Base-by-base conservation (phyloP, 495 filamentous ascomycete species). In the Monascus purpureus region DNA sequence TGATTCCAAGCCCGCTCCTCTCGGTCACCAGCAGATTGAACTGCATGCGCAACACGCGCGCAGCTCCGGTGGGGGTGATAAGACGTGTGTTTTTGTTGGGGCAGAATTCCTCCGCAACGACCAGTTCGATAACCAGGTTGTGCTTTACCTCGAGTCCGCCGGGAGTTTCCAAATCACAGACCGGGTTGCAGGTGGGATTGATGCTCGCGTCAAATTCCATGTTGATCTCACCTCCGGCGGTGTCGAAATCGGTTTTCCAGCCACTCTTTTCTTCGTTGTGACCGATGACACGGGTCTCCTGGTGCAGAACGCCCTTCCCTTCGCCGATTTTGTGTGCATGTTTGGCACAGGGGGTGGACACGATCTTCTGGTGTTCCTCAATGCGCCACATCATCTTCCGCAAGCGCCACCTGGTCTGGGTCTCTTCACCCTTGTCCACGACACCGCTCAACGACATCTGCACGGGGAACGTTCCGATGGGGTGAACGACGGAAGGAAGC, bases 171-270 rank as follows among this genome's bases (percentile, higher is more conserved):
- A 86, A 64, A 45, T 92, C 82, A 59, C 88, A 95, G 4, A 80
- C 65, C 6, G 75, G 74, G 32, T 76, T 73, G 45, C 49, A 52
- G 38, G 59, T 52, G 7, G 73, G 64, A 47, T 71, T 63, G 45
- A 92, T 70, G 38, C 55, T 61, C 33, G 78, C 83, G 26, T 77
- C 68, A 55, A 95, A 79, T 47, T 93, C 82, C 56, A 84, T 67
- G 40, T 85, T 82, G 45, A 94, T 82, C 37, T 67, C 67, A 35
- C 80, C 80, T 36, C 79, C 79, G 2, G 61, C 56, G 13, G 61
- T 65, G 19, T 67, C 68, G 49, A 84, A 96, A 53, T 94, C 86
- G n/a, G 77, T 75, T 57, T 99, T 99, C 90, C 90, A 99, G n/a
- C 88, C 88, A 3, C 45, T 64, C 56, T 82, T 83, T 42, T 88